Base-by-base conservation (phyloP, 257 asterid genomes). In the Verbena officinalis region DNA sequence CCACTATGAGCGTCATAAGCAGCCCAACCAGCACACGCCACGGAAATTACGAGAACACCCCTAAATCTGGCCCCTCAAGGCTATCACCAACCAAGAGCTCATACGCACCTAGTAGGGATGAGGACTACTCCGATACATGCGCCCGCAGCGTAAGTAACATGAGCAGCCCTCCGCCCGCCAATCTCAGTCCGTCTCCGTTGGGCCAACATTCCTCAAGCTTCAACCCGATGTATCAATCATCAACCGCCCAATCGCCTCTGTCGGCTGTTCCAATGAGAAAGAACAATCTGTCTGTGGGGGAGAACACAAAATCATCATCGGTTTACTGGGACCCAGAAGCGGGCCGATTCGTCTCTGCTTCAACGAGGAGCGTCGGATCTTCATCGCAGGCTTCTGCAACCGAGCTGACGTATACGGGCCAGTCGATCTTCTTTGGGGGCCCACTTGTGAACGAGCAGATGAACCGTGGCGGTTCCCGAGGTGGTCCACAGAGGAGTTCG, bases 251-350 rank as follows among this genome's bases (percentile, higher is more conserved):
- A 27, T 83, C 95, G 15, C 95, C 95, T 15, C 33, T 66, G 65
- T 78, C 94, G 5, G 72, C 80, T 7, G 72, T 14, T 33, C 75
- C 78, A 4, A 19, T 33, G 3, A 83, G 77, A 80, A 90, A 64
- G 45, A 78, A 59, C 81, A 70, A 64, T 33, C 20, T 13, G 7
- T 78, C 76, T 34, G 42, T 59, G 27, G 21, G 77, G 0, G 96
- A 82, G 64, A 61, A 43, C 34, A 30, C 58, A 2, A 84, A 81
- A 55, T 73, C 95, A 52, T 76, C 95, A 3, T 93, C 98, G 0
- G 93, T 93, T 12, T 85, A 73, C 50, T 93, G 98, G 98, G 95
- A 93, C 65, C 86, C 83, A 10, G 96, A 87, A 49, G 91, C 95
- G 0, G 97, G 95, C 13, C 82, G 94, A 30, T 89, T 84, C 9